Evolutionary conservation across 2,329 filamentous ascomycete genomes (phyloP), one percentile per base, ranked within the genome.

Genomic region (Arthroderma uncinatum): DNA sequence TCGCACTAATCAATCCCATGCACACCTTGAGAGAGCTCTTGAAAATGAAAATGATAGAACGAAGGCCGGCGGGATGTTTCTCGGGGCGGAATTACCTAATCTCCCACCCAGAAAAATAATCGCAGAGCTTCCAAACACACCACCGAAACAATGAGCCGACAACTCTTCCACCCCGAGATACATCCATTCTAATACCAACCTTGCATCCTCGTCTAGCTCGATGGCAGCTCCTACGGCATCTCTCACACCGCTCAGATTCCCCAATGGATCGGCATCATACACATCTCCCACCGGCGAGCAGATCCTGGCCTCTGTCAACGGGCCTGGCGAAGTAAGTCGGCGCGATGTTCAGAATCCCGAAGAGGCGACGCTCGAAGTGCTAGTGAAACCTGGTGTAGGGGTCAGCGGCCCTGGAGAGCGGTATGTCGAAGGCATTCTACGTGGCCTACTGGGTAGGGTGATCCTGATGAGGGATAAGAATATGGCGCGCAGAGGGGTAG

Each of bases 311-410:
- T 85, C 89, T 12, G 89, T 95, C 63, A 97, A 95, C 72, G 93
- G 92, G 0, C 93, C 93, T 14, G 82, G 97, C 63, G 93, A 98
- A 75, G 89, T 92, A 12, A 71, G 84, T 64, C 82, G 91, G 66
- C 83, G 89, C 65, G 92, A 98, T 68, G 67, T 71, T 23, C 89
- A 97, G 71, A 82, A 93, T 63, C 87, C 93, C 6, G 91, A 95
- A 71, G 90, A 96, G 75, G 89, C 92, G 28, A 82, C 86, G 53
- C 78, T 98, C 62, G 93, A 97, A 72, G 88, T 98, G 58, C 84
- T 92, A 68, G 82, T 98, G 62, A 83, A 93, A 70, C 92, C 92
- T 53, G 85, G 87, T 36, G 84, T 86, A 62, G 91, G 91, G 14
- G 84, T 93, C 48, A 89, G 87, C 76, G 86, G 90, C 84, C 86